Percentiles rank a stretch among this genome's conserved stretches.
These are phyloP conservation scores for Elaeagnus macrophylla DNA, from an alignment of 306 rosid species.

Conservation along the genomic window DNA sequence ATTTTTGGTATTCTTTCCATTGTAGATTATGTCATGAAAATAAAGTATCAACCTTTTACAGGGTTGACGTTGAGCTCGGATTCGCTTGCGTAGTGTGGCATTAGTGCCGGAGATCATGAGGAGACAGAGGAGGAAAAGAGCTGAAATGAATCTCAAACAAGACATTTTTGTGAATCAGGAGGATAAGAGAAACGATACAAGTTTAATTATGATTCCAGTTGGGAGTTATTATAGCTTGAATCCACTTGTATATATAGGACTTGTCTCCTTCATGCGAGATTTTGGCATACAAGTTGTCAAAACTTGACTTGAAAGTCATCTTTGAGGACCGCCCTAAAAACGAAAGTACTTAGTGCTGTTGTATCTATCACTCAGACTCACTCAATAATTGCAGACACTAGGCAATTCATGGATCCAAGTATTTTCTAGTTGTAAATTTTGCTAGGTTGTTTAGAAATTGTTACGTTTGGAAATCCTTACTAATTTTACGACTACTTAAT, in stretches of 20 bases:
- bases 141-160: background rate
- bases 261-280: background rate
- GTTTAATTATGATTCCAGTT: background rate
- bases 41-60: constrained; percentile 49
- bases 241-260: background rate
- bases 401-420: no score
- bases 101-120: constrained; percentile 24
- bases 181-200: background rate
- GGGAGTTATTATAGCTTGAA: background rate
- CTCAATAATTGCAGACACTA: background rate
- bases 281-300: background rate
- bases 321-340: background rate
- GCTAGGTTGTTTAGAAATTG: no score
- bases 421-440: no score
- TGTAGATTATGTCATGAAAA: constrained; percentile 65
- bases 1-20: constrained; percentile 48
- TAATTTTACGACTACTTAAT: no score
- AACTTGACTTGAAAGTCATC: background rate
- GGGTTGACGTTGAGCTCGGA: constrained; percentile 18
- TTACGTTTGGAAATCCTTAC: no score
- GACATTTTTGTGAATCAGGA: background rate
- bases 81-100: constrained; percentile 23
- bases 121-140: constrained; percentile 4
- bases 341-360: background rate
- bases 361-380: background rate